phyloP scores from a whole-genome alignment of 305 asterid genomes.

The Salvia sclarea region DNA sequence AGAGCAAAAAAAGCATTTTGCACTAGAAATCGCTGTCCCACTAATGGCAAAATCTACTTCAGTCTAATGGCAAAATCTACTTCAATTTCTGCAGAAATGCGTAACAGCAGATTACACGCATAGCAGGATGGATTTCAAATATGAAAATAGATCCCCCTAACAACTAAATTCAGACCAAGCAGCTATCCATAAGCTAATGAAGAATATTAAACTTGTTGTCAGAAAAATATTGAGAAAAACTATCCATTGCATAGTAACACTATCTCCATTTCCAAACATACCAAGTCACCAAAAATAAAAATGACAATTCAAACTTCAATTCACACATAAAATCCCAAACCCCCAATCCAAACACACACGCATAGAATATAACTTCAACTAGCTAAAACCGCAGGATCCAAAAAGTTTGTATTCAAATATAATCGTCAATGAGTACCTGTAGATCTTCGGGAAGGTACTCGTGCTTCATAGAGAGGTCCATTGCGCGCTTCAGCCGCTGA shows the following conservation, averaged over 20 bases:
- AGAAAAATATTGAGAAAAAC: neutral
- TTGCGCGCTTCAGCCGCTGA: constrained; percentile 75
- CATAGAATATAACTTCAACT: constrained; percentile 6
- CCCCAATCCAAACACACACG: neutral
- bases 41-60: constrained; percentile 3
- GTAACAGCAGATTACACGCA: neutral
- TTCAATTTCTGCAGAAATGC: neutral
- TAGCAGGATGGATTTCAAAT: neutral
- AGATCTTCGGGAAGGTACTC: constrained; percentile 65
- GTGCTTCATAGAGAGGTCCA: constrained; percentile 92
- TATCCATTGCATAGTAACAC: neutral
- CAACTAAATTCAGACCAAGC: constrained; percentile 7
- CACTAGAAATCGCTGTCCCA: neutral
- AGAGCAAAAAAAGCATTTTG: neutral
- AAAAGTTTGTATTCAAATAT: neutral
- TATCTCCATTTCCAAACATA: constrained; percentile 8
- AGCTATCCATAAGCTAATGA: neutral
- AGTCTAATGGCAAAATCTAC: neutral
- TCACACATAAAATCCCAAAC: neutral
- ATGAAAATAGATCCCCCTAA: neutral
- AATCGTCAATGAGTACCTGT: constrained; percentile 46
- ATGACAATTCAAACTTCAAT: constrained; percentile 1
- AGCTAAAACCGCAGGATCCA: constrained; percentile 7
- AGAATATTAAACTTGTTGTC: neutral
- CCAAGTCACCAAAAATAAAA: neutral